A percentile compares a stretch with the other conserved stretches of the same genome.
phyloP scores from a whole-genome alignment of 2,329 filamentous ascomycete genomes.

The Aspergillus floridensis region DNA sequence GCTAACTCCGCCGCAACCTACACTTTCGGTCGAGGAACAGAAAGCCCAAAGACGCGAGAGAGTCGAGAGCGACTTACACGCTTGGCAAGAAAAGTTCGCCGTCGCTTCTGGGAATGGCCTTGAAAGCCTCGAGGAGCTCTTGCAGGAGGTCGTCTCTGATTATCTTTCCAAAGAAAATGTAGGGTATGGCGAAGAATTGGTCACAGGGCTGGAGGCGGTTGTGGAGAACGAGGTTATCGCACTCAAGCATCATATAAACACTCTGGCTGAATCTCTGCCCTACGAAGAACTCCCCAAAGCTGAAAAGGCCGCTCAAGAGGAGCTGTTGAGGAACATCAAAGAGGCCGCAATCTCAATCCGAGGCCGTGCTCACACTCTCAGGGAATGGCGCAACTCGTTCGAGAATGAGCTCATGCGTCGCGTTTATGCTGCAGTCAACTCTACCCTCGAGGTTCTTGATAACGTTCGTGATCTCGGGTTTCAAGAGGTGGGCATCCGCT shows the following conservation, averaged over 20 bases:
- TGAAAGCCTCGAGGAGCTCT: constrained; percentile 62
- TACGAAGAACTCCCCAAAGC: constrained; percentile 55
- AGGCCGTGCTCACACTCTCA: constrained; percentile 71
- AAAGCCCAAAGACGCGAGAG: constrained; percentile 54
- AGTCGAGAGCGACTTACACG: constrained; percentile 73
- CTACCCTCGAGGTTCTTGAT: constrained; percentile 78
- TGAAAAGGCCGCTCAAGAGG: constrained; percentile 52
- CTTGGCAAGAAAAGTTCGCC: constrained; percentile 87
- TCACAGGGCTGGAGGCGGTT: constrained; percentile 66
- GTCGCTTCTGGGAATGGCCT: constrained; percentile 79
- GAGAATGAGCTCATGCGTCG: constrained; percentile 66
- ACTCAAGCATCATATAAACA: constrained; percentile 66
- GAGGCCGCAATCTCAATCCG: constrained; percentile 70
- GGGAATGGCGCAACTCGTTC: constrained; percentile 72
- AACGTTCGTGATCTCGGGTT: constrained; percentile 79
- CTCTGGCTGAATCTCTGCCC: constrained; percentile 55
- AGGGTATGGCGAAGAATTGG: constrained; percentile 46
- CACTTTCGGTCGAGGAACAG: constrained; percentile 46
- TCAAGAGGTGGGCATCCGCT: constrained; percentile 86
- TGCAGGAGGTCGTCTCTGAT: constrained; percentile 68
- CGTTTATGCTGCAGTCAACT: constrained; percentile 70
- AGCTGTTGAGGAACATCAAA: constrained; percentile 58
- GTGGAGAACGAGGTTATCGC: constrained; percentile 61
- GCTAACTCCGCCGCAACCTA: constrained; percentile 22
- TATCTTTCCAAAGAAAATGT: constrained; percentile 65